A percentile compares a stretch with the other conserved stretches of the same genome.
Conservation (phyloP, 805 yeast species). For the Metschnikowia matae region DNA sequence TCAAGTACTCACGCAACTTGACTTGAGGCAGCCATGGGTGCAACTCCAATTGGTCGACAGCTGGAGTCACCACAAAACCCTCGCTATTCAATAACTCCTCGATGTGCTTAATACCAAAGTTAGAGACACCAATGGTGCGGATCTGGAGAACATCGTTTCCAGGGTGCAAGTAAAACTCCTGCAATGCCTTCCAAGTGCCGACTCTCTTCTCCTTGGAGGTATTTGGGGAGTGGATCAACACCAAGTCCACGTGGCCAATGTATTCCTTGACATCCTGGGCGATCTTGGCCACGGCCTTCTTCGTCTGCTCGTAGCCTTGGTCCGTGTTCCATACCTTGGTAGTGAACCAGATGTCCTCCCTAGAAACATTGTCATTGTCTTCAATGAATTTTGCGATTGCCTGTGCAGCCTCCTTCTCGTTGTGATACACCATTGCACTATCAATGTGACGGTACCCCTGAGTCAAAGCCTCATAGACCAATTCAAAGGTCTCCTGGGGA, state of each 20-base stretch:
- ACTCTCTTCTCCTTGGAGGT: slow-evolving; percentile 40
- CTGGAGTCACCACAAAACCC: slow-evolving; percentile 47
- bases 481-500: slow-evolving; percentile 29
- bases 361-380: slow-evolving; percentile 29
- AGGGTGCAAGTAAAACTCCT: slow-evolving; percentile 54
- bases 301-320: slow-evolving; percentile 49
- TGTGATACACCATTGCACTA: slow-evolving; percentile 63
- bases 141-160: slow-evolving; percentile 52
- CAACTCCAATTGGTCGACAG: slow-evolving; percentile 76
- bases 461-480: slow-evolving; percentile 55
- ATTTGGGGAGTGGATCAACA: slow-evolving; percentile 52
- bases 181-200: slow-evolving; percentile 69
- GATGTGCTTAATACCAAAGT: slow-evolving; percentile 58
- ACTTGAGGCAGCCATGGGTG: slow-evolving; percentile 78
- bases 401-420: slow-evolving; percentile 57
- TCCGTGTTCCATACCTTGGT: slow-evolving; percentile 29
- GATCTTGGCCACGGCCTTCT: slow-evolving; percentile 54
- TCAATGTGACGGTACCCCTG: slow-evolving; percentile 74
- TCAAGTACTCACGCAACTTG: slow-evolving; percentile 59
- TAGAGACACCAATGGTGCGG: slow-evolving; percentile 73
- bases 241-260: slow-evolving; percentile 38
- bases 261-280: slow-evolving; percentile 42
- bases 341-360: slow-evolving; percentile 37
- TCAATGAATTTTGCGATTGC: slow-evolving; percentile 54
- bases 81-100: slow-evolving; percentile 59